phyloP scores from a whole-genome alignment of 176 grass and related monocot species.

The Oryza brachyantha region DNA sequence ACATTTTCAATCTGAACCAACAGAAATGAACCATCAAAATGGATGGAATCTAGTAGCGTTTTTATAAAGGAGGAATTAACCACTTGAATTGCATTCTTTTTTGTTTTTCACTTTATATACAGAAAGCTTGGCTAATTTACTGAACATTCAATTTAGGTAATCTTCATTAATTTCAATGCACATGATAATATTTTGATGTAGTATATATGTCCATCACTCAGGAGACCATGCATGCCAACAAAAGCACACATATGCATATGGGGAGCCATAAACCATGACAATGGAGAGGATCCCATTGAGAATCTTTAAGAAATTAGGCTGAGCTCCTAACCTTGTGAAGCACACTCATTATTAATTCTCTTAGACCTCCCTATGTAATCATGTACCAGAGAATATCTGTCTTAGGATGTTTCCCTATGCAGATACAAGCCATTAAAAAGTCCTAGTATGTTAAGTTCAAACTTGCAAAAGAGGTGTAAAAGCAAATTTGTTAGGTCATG shows the following conservation, averaged over 20 bases:
- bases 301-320: conserved; percentile 29
- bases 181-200: too few relatives aligned
- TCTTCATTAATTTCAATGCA: not conserved
- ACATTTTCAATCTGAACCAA: not conserved
- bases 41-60: not conserved
- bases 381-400: conserved; percentile 31
- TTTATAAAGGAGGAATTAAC: not conserved
- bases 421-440: conserved; percentile 1
- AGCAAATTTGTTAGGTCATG: conserved; percentile 28
- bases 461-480: not conserved
- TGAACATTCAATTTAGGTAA: not conserved
- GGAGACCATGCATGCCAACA: not conserved
- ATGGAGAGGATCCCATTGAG: not conserved
- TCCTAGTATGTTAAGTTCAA: conserved; percentile 18
- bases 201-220: too few relatives aligned
- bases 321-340: conserved; percentile 39
- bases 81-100: too few relatives aligned
- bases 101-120: too few relatives aligned
- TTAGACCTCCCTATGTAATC: conserved; percentile 37
- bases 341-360: conserved; percentile 18
- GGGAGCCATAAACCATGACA: conserved; percentile 16
- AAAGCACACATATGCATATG: not conserved
- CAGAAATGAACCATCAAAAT: not conserved
- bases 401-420: conserved; percentile 35
- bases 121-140: not conserved